phyloP scores from a whole-genome alignment of 345 rosid species.

The Passiflora organensis region DNA sequence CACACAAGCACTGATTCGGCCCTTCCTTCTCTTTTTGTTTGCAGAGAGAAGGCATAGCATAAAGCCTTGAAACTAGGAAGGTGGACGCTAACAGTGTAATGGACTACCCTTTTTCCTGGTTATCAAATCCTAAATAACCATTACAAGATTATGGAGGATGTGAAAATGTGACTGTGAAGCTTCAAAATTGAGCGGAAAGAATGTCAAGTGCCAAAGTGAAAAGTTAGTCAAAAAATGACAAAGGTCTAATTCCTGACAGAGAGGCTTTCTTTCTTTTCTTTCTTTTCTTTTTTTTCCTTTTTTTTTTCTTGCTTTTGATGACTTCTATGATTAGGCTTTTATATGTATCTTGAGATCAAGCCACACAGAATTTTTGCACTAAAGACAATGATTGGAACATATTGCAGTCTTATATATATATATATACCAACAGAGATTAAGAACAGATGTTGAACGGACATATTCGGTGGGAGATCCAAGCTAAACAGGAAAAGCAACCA shows the following conservation, averaged over 20 bases:
- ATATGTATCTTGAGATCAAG: slow-evolving; percentile 43
- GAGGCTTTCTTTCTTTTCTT: slow-evolving; percentile 1
- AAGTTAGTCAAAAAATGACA: slow-evolving; percentile 35
- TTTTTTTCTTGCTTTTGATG: slow-evolving; percentile 35
- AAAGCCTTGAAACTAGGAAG: too few relatives aligned
- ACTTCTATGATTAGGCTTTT: slow-evolving; percentile 47
- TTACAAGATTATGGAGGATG: too few relatives aligned
- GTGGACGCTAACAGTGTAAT: too few relatives aligned
- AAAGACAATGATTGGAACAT: slow-evolving; percentile 39
- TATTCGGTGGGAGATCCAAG: too few relatives aligned
- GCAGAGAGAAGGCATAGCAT: too few relatives aligned
- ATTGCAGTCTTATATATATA: slow-evolving; percentile 27
- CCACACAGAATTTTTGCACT: slow-evolving; percentile 32
- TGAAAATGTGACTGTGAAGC: too few relatives aligned
- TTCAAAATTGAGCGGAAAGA: neutral
- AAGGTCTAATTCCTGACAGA: slow-evolving; percentile 31
- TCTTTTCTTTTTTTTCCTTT: slow-evolving; percentile 28
- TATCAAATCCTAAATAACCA: too few relatives aligned
- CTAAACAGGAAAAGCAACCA: too few relatives aligned
- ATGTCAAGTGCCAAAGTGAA: slow-evolving; percentile 21
- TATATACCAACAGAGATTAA: slow-evolving; percentile 2
- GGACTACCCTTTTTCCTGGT: too few relatives aligned
- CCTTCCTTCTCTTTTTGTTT: too few relatives aligned
- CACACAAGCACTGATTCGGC: slow-evolving; percentile 10
- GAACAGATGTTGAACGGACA: neutral